These are phyloP conservation scores for Hirschioporus abietinus DNA, from an alignment of 768 basidiomycete genomes.

Conservation along the genomic window DNA sequence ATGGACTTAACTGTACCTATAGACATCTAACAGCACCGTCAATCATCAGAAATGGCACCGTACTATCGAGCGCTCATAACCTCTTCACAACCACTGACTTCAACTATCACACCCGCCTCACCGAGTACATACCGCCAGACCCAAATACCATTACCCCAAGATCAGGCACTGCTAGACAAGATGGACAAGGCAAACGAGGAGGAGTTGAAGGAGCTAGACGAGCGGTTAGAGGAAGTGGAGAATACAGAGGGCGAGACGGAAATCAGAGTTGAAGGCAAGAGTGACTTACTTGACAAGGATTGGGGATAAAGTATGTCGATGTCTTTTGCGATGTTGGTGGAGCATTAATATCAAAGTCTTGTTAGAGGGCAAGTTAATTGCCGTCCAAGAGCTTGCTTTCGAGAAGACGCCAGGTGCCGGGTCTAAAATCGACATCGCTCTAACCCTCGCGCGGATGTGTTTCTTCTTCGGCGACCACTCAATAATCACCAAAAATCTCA, in stretches of 20 bases:
- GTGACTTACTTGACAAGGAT: slow-evolving; percentile 86
- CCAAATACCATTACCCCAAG: slow-evolving; percentile 34
- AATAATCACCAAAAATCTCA: slow-evolving; percentile 65
- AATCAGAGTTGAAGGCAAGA: slow-evolving; percentile 77
- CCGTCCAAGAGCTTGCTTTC: slow-evolving; percentile 77
- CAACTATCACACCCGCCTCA: slow-evolving; percentile 28
- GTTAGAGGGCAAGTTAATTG: slow-evolving; percentile 68
- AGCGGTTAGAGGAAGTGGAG: slow-evolving; percentile 76
- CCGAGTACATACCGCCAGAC: slow-evolving; percentile 30
- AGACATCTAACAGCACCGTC: background rate
- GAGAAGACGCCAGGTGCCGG: slow-evolving; percentile 92
- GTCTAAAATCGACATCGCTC: slow-evolving; percentile 86
- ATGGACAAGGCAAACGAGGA: slow-evolving; percentile 69
- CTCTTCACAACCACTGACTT: slow-evolving; percentile 10
- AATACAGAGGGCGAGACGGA: slow-evolving; percentile 92
- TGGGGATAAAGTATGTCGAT: slow-evolving; percentile 60
- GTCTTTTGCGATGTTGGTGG: background rate
- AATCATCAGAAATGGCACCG: slow-evolving; percentile 74
- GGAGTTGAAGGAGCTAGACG: slow-evolving; percentile 70
- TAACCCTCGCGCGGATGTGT: slow-evolving; percentile 84
- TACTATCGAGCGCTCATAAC: slow-evolving; percentile 54
- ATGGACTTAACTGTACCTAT: slow-evolving; percentile 10
- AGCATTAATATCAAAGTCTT: background rate
- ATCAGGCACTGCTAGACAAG: slow-evolving; percentile 45
- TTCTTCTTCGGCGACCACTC: slow-evolving; percentile 83